These are phyloP conservation scores for Leccinum boreale DNA, from an alignment of 768 basidiomycete species.

Conservation along the genomic window DNA sequence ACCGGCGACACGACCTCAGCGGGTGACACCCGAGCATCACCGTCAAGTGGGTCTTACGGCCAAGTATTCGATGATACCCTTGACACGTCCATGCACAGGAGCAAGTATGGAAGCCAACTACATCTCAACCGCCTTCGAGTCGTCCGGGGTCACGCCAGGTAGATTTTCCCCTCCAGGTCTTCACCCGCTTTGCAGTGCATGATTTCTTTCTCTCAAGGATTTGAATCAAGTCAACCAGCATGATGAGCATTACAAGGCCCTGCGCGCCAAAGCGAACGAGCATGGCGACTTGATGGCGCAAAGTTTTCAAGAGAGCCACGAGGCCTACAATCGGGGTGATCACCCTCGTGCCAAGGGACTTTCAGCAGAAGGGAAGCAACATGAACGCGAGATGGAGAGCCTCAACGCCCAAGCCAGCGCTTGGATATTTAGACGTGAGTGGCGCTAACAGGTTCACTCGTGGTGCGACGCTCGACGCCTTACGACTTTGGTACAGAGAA, in stretches of 20 bases:
- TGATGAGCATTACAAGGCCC: slow-evolving; percentile 62
- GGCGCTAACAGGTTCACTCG: neutral
- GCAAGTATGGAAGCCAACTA: slow-evolving; percentile 9
- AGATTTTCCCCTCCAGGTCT: slow-evolving; percentile 1
- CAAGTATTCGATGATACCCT: neutral
- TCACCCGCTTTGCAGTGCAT: neutral
- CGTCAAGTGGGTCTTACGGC: slow-evolving; percentile 16
- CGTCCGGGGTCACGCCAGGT: slow-evolving; percentile 18
- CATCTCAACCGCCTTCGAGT: slow-evolving; percentile 5
- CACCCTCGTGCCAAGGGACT: slow-evolving; percentile 80
- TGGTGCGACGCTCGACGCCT: neutral
- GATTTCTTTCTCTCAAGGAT: slow-evolving; percentile 36
- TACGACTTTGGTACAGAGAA: slow-evolving; percentile 48
- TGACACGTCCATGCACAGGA: slow-evolving; percentile 13
- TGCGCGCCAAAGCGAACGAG: slow-evolving; percentile 73
- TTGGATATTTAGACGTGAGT: slow-evolving; percentile 78
- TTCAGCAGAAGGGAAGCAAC: slow-evolving; percentile 74
- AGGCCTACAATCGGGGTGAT: slow-evolving; percentile 70
- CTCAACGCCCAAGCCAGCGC: slow-evolving; percentile 79
- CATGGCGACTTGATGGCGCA: slow-evolving; percentile 79
- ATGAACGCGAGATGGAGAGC: slow-evolving; percentile 73
- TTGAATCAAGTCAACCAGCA: slow-evolving; percentile 62
- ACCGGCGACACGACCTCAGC: neutral
- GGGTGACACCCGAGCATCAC: neutral
- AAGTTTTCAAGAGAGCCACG: slow-evolving; percentile 67